A percentile compares a stretch with the other conserved stretches of the same genome.
Conservation (phyloP, 2,329 filamentous ascomycete genomes). For the Talaromyces sp. region DNA sequence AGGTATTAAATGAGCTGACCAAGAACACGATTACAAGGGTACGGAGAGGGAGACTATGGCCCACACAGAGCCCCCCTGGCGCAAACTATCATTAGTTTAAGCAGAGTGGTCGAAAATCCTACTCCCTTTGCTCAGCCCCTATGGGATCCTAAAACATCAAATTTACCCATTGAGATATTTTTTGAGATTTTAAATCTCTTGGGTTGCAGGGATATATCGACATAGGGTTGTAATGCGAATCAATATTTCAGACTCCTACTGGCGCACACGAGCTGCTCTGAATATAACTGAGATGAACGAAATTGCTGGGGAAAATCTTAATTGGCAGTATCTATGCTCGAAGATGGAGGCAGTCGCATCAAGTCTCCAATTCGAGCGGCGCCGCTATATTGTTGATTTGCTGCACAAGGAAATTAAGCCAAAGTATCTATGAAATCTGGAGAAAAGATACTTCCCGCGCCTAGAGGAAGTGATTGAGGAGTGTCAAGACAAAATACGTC, state of each 20-base stretch:
- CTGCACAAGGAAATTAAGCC: background rate
- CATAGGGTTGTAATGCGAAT: background rate
- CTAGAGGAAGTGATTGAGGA: conserved; percentile 2
- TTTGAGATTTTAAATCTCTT: conserved; percentile 1
- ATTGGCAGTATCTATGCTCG: conserved; percentile 5
- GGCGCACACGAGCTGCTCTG: conserved; percentile 4
- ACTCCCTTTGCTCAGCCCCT: background rate
- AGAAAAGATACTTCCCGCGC: background rate
- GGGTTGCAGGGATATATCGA: conserved; percentile 1
- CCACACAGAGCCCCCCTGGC: no score
- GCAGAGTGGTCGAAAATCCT: background rate
- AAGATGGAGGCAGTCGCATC: background rate
- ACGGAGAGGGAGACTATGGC: no score
- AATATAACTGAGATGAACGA: background rate
- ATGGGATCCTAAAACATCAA: background rate
- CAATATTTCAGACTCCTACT: conserved; percentile 2
- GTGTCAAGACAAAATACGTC: background rate
- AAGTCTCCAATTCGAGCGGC: background rate
- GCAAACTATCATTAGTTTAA: background rate
- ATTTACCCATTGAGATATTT: conserved; percentile 1
- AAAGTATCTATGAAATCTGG: background rate
- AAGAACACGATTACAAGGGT: no score
- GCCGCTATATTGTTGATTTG: conserved; percentile 3
- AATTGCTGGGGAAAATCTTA: background rate
- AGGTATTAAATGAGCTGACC: no score